Percentiles rank a stretch among this genome's conserved stretches.
Evolutionary conservation across 352 stramenopile genomes (phyloP).

Genomic region (Phytophthora pinifolia): DNA sequence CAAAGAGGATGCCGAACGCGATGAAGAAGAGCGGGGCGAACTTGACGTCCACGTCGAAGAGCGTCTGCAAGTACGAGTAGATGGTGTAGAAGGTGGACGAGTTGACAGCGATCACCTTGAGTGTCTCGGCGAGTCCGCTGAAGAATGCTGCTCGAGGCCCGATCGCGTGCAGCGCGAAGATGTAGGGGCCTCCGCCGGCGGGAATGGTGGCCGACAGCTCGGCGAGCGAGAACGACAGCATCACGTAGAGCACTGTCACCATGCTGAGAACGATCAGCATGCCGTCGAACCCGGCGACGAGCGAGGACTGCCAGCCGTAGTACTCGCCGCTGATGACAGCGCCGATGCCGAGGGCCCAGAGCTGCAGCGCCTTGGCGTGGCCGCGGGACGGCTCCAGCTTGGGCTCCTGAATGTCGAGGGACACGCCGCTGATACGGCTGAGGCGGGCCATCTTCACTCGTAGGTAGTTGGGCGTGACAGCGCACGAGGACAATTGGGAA

Average conservation of each 20-base stretch:
- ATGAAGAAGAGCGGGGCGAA: constrained; percentile 49
- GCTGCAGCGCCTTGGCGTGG: constrained; percentile 51
- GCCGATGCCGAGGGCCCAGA: constrained; percentile 58
- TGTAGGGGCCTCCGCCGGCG: constrained; percentile 55
- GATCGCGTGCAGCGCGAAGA: constrained; percentile 58
- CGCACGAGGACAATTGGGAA: constrained; percentile 20
- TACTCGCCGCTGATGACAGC: constrained; percentile 42
- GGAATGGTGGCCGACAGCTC: constrained; percentile 60
- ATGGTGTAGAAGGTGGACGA: constrained; percentile 47
- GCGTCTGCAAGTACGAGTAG: constrained; percentile 42
- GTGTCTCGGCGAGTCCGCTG: constrained; percentile 42
- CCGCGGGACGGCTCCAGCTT: constrained; percentile 29
- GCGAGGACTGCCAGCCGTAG: constrained; percentile 63
- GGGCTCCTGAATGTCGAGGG: constrained; percentile 24
- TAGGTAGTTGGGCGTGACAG: neutral
- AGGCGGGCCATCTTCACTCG: constrained; percentile 20
- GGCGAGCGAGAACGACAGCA: constrained; percentile 65
- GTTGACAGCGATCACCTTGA: constrained; percentile 64
- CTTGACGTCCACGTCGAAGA: constrained; percentile 39
- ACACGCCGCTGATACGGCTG: constrained; percentile 25
- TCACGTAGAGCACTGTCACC: constrained; percentile 59
- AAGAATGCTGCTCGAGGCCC: constrained; percentile 37
- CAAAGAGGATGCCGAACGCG: constrained; percentile 53
- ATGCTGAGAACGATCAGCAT: constrained; percentile 58
- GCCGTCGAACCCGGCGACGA: constrained; percentile 54